Base-by-base conservation (phyloP, 2,329 filamentous ascomycete species). In the Aspergillus unguis region DNA sequence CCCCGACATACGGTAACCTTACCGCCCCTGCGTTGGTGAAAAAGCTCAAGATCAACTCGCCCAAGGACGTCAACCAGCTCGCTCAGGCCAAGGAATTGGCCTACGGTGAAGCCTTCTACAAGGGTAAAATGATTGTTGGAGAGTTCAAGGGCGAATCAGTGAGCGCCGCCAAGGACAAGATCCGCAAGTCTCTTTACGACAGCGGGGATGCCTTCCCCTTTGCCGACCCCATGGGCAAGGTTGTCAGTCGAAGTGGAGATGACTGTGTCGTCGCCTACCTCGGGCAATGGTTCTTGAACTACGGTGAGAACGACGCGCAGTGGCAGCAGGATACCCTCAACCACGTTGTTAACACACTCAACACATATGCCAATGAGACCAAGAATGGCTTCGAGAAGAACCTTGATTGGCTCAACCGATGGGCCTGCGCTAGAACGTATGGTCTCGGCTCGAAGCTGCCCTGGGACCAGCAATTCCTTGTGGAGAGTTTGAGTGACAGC, bases 271-370 rank as follows among this genome's bases (percentile, higher is more conserved):
- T 94, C 54, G 88, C 91, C 29, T 85, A 92, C 60, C 85, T 97
- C 67, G 92, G 96, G 64, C 94, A 99, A 74, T 99, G 94, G 92
- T 99, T 95, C 75, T 79, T 99, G 64, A 92, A 96, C 75, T 99
- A 99, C 66, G 94, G 94, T 57, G 88, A 92, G 74, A 89, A 90
- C 57, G 83, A 86, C 62, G 74, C 76, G 40, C 81, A 86, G 45
- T 97, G 94, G 94, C 88, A 88, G 67, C 76, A 88, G 57, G 79
- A 82, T 40, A 90, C 88, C 10, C 77, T 92, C 49, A 80, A 86
- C 60, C 86, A 88, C 68, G 84, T 95, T 43, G 81, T 83, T 50
- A 84, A 85, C 65, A 81, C 79, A 52, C 76, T 96, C 56, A 88
- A 96, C 72, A 89, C 88, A 6, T 97, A 88, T 75, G 84, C 80